Evolutionary conservation across 441 rosid species (phyloP).

Genomic region (Populus hybrid): DNA sequence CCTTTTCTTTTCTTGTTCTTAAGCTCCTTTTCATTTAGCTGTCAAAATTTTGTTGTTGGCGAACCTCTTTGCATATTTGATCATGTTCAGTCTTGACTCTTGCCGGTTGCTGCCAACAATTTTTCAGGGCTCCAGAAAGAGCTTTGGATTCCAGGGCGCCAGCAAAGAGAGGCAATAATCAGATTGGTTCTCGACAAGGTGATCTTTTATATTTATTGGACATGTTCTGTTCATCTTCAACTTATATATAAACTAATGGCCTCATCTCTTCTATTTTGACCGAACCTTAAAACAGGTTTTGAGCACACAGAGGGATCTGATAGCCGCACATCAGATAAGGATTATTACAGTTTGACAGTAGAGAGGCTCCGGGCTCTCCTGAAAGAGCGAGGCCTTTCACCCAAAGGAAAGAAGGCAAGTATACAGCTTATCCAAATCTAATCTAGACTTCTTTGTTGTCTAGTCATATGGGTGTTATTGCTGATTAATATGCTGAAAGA

Average conservation of each 20-base stretch:
- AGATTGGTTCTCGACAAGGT: slow-evolving; percentile 61
- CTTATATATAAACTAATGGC: neutral
- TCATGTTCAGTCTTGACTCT: slow-evolving; percentile 9
- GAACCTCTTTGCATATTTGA: neutral
- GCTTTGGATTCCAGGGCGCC: slow-evolving; percentile 53
- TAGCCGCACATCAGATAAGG: slow-evolving; percentile 54
- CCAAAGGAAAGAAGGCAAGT: slow-evolving; percentile 85
- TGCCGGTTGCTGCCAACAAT: neutral
- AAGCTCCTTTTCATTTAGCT: neutral
- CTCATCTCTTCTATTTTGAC: neutral
- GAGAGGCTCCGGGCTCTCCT: slow-evolving; percentile 89
- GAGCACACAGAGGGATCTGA: slow-evolving; percentile 56
- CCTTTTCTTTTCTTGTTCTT: neutral
- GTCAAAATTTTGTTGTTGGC: neutral
- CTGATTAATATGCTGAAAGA: neutral
- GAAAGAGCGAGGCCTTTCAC: slow-evolving; percentile 75
- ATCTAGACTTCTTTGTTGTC: neutral
- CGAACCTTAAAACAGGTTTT: slow-evolving; percentile 5
- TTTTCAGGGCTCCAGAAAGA: slow-evolving; percentile 64
- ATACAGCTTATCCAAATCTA: neutral
- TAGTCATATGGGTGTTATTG: neutral
- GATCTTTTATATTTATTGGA: neutral
- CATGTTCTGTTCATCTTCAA: neutral
- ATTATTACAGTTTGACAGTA: slow-evolving; percentile 70
- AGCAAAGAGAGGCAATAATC: slow-evolving; percentile 65